Evolutionary conservation across 2,329 filamentous ascomycete species (phyloP), one percentile per base, ranked within the genome.

Genomic region (Alternaria dauci): DNA sequence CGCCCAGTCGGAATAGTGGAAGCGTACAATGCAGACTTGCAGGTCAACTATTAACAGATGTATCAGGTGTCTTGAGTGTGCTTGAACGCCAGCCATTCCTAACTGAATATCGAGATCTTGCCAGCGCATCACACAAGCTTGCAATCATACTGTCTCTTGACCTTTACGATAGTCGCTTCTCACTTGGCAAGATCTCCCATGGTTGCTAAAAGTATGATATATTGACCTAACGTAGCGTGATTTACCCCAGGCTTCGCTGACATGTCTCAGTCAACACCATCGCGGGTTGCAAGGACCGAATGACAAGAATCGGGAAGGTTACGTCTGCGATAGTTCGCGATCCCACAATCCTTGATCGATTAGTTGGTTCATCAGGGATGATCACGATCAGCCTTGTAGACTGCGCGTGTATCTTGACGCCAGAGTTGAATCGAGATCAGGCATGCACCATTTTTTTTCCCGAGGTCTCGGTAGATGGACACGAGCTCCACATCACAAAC

Each of bases 221-320:
- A 48, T 39, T 48, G 18, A 23, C 32, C 42, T 51, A 52, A 14
- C 46, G 12, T 53, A 39, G 51, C 55, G 25, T 48, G 52, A 54
- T 39, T 28, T 44, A 41, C 46, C 43, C 43, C 54, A 58, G 60
- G 53, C 25, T 54, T 54, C 43, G 61, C 58, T 63, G 63, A 62
- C 59, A 63, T 61, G 63, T 70, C 64, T 66, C 62, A 65, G 39
- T 50, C 44, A 36, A 59, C 28, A 63, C 6, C 58, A 44, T 56
- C 36, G n/a, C 52, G 25, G 51, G 14, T 23, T 44, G 36, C 28
- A 51, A 54, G 55, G 28, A 47, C 20, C 38, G 38, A 43, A 26
- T 38, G 46, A 42, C 38, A 44, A 38, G 8, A 34, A n/a, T 28
- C 50, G 18, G 32, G 25, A 28, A 28, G 25, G 6, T 23, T 41